phyloP scores from a whole-genome alignment of 805 yeast species.

The Monosporozyma solicola region DNA sequence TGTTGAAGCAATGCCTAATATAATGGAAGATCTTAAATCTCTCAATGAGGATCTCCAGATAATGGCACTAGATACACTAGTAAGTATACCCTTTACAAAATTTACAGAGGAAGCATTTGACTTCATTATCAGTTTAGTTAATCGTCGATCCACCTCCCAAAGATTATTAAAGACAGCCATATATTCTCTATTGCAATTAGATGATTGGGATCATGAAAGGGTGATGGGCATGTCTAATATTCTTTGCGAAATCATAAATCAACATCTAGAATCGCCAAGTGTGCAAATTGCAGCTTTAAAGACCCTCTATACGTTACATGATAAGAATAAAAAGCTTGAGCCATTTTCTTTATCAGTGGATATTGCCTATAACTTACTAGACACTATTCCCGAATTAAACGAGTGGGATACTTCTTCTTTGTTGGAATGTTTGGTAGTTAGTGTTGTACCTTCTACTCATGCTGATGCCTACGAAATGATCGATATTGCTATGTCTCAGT shows the following conservation, averaged over 20 bases:
- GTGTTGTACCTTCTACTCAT: slow-evolving; percentile 62
- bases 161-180: slow-evolving; percentile 63
- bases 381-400: slow-evolving; percentile 30
- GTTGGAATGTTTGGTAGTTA: slow-evolving; percentile 49
- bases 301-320: slow-evolving; percentile 56
- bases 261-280: slow-evolving; percentile 45
- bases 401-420: slow-evolving; percentile 73
- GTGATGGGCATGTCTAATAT: slow-evolving; percentile 39
- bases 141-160: slow-evolving; percentile 39
- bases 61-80: slow-evolving; percentile 54
- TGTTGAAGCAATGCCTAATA: slow-evolving; percentile 43
- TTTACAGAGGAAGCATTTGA: slow-evolving; percentile 40
- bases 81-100: slow-evolving; percentile 48
- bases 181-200: slow-evolving; percentile 57
- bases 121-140: slow-evolving; percentile 31
- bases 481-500: slow-evolving; percentile 55
- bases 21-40: slow-evolving; percentile 45
- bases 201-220: slow-evolving; percentile 43
- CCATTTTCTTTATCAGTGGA: slow-evolving; percentile 36
- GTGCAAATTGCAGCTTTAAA: slow-evolving; percentile 70
- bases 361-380: slow-evolving; percentile 28
- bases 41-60: slow-evolving; percentile 42
- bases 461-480: slow-evolving; percentile 58
- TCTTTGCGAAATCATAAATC: slow-evolving; percentile 21
- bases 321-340: slow-evolving; percentile 26